These are phyloP conservation scores for Saksenaea vasiformis DNA, from an alignment of 371 early-diverging fungal genomes.

Conservation along the genomic window DNA sequence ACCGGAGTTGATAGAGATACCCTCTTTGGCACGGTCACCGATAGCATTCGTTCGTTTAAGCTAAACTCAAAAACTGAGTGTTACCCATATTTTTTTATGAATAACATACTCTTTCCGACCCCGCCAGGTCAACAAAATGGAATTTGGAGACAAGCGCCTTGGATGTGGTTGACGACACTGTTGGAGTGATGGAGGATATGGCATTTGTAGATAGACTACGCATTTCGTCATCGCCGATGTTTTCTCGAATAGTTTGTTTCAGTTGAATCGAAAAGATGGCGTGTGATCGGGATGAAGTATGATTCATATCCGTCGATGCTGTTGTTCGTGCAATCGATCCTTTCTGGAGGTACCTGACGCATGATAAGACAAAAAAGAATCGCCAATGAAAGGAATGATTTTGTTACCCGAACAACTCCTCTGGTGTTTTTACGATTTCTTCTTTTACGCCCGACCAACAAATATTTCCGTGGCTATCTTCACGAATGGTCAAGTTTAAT, in stretches of 20 bases:
- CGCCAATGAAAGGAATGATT: not conserved
- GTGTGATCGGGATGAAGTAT: constrained; percentile 93
- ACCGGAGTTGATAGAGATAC: constrained; percentile 97
- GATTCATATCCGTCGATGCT: constrained; percentile 97
- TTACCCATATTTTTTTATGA: not conserved
- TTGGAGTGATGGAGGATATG: not conserved
- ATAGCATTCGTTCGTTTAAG: constrained; percentile 93
- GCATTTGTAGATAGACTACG: not conserved
- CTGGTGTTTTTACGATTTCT: constrained; percentile 67
- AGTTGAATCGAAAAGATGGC: constrained; percentile 93
- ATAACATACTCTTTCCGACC: constrained; percentile 73
- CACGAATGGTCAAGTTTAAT: constrained; percentile 65
- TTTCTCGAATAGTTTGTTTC: constrained; percentile 41
- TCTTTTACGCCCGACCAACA: constrained; percentile 89
- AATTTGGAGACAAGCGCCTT: constrained; percentile 69
- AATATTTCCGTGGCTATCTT: constrained; percentile 90
- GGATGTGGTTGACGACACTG: constrained; percentile 8
- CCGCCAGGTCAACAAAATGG: constrained; percentile 97
- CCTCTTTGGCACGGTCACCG: constrained; percentile 96
- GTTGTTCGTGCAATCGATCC: constrained; percentile 90
- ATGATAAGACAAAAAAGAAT: not conserved
- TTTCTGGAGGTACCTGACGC: constrained; percentile 56
- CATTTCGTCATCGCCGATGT: constrained; percentile 8
- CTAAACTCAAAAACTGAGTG: constrained; percentile 22
- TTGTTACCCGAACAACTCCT: constrained; percentile 70